Conservation (phyloP, 345 rosid genomes). For the Punica granatum region DNA sequence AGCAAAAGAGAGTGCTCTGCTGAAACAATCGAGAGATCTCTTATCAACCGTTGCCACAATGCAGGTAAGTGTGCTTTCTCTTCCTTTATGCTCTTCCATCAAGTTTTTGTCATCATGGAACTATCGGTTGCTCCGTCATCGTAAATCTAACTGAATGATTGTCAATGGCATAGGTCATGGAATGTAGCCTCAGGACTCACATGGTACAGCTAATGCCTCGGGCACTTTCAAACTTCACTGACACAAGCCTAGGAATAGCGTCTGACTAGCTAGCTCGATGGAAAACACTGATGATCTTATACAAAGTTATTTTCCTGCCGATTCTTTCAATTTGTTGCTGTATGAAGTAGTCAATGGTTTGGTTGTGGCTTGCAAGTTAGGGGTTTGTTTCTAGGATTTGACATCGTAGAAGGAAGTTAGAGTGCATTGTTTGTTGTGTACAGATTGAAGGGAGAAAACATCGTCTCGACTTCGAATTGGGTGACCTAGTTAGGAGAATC, state of each 20-base stretch:
- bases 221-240: not conserved
- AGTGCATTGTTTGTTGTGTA: not conserved
- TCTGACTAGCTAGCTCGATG: not conserved
- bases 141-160: not conserved
- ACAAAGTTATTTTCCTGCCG: not conserved
- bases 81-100: not conserved
- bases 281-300: not conserved
- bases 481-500: not conserved
- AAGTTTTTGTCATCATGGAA: not conserved
- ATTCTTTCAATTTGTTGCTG: slow-evolving; percentile 2
- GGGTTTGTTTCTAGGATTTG: not conserved
- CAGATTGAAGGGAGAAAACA: not conserved
- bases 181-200: slow-evolving; percentile 2
- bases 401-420: not conserved
- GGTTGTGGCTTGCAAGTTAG: not conserved
- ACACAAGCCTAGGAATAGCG: not conserved
- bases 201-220: not conserved
- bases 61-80: slow-evolving; percentile 47
- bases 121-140: not conserved
- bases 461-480: no score
- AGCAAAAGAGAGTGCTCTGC: slow-evolving; percentile 55
- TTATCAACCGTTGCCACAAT: slow-evolving; percentile 58
- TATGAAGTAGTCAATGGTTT: not conserved
- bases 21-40: slow-evolving; percentile 55
- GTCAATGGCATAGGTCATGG: not conserved